These are phyloP conservation scores for Ophiostoma sp. DNA, from an alignment of 2,329 filamentous ascomycete genomes.

Conservation along the genomic window DNA sequence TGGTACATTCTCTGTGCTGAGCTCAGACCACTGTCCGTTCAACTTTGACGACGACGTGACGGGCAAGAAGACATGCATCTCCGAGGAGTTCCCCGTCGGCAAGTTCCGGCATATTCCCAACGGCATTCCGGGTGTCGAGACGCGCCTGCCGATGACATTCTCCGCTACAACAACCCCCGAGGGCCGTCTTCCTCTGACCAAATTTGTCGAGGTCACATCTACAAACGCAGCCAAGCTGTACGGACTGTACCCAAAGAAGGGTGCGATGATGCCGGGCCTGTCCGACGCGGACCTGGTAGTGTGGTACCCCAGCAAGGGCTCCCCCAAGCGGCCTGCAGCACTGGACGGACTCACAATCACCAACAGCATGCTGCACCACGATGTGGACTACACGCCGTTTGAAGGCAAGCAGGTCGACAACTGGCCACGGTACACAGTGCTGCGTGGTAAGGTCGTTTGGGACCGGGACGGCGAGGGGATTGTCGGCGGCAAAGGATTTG, in stretches of 20 bases:
- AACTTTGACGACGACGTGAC: conserved; percentile 42
- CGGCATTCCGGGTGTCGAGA: conserved; percentile 54
- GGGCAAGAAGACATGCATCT: conserved; percentile 31
- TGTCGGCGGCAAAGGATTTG: conserved; percentile 44
- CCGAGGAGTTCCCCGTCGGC: conserved; percentile 30
- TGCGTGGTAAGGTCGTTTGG: conserved; percentile 56
- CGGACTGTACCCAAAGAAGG: conserved; percentile 49
- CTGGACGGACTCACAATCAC: conserved; percentile 37
- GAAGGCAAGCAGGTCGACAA: conserved; percentile 53
- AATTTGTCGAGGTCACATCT: conserved; percentile 51
- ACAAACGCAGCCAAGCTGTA: conserved; percentile 55
- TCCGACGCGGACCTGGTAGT: conserved; percentile 53
- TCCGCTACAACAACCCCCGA: neutral
- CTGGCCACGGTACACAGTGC: conserved; percentile 57
- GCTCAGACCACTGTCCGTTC: conserved; percentile 47
- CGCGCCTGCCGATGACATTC: conserved; percentile 46
- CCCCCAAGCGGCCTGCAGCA: conserved; percentile 11
- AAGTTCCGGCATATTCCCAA: conserved; percentile 56
- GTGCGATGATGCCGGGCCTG: conserved; percentile 45
- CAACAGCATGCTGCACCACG: conserved; percentile 55
- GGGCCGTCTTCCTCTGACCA: conserved; percentile 35
- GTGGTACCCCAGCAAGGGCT: conserved; percentile 44
- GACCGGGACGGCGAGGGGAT: conserved; percentile 49
- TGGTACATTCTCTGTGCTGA: conserved; percentile 51
- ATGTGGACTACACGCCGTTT: conserved; percentile 59